phyloP scores from a whole-genome alignment of 2,329 filamentous ascomycete species.

The Trichophyton benhamiae region DNA sequence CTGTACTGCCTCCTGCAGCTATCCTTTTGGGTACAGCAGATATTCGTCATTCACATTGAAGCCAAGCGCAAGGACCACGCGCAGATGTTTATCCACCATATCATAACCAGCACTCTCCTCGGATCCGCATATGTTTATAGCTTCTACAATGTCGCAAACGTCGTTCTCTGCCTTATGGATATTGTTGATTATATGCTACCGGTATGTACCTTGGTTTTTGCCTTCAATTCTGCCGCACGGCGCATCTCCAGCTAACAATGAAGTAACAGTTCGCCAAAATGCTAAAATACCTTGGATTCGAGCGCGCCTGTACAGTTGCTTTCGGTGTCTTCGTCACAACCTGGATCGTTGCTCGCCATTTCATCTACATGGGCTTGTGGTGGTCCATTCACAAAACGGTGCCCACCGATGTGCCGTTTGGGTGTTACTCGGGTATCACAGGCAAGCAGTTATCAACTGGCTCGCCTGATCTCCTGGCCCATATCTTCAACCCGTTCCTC shows the following conservation, averaged over 20 bases:
- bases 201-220: conserved; percentile 39
- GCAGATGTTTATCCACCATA: conserved; percentile 92
- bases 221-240: background rate
- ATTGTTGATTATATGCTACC: conserved; percentile 79
- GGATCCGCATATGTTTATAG: conserved; percentile 75
- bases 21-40: conserved; percentile 88
- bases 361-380: conserved; percentile 65
- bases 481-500: conserved; percentile 62
- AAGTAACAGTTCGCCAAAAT: conserved; percentile 70
- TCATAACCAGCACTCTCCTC: conserved; percentile 74
- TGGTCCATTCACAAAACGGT: conserved; percentile 67
- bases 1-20: conserved; percentile 83
- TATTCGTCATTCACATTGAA: conserved; percentile 88
- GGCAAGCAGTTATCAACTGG: conserved; percentile 19
- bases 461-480: conserved; percentile 38
- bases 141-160: conserved; percentile 73
- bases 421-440: conserved; percentile 53
- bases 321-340: conserved; percentile 77
- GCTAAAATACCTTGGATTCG: conserved; percentile 75
- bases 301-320: conserved; percentile 62
- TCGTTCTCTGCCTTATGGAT: conserved; percentile 88
- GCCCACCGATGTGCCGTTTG: conserved; percentile 49
- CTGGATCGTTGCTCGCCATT: conserved; percentile 75
- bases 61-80: conserved; percentile 86
- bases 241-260: background rate